These are phyloP conservation scores for Talaromyces liani DNA, from an alignment of 495 filamentous ascomycete species.

Conservation along the genomic window DNA sequence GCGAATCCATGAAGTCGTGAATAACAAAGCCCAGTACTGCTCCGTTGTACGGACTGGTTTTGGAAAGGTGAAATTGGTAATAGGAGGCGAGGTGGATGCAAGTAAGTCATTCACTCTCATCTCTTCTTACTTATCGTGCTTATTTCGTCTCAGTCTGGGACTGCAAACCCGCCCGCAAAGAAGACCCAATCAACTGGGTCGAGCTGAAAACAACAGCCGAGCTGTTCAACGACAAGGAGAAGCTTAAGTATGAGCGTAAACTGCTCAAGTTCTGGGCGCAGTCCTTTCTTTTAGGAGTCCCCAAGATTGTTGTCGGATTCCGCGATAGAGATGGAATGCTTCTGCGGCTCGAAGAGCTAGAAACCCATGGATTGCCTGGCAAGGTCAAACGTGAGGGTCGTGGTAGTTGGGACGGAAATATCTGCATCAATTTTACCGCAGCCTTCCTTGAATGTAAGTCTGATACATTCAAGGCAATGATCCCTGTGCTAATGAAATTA, in stretches of 20 bases:
- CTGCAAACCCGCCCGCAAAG: constrained; percentile 56
- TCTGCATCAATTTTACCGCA: constrained; percentile 82
- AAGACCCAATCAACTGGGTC: constrained; percentile 75
- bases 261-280: constrained; percentile 94
- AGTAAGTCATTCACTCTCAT: constrained; percentile 38
- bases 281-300: constrained; percentile 87
- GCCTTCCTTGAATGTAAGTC: constrained; percentile 65
- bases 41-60: constrained; percentile 84
- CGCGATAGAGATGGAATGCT: constrained; percentile 68
- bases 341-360: constrained; percentile 61
- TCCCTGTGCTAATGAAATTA: constrained; percentile 18
- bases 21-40: constrained; percentile 88
- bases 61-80: constrained; percentile 58
- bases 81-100: constrained; percentile 95
- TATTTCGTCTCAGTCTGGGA: constrained; percentile 60
- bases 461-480: neutral
- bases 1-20: constrained; percentile 62
- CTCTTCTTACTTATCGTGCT: constrained; percentile 4
- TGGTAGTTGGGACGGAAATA: constrained; percentile 76
- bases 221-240: constrained; percentile 54
- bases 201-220: constrained; percentile 88
- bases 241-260: constrained; percentile 76
- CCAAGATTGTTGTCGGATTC: constrained; percentile 86
- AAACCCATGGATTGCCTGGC: constrained; percentile 67
- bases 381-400: constrained; percentile 58